phyloP scores from a whole-genome alignment of 163 green algal genomes.

The Trebouxiophyceae sp. region DNA sequence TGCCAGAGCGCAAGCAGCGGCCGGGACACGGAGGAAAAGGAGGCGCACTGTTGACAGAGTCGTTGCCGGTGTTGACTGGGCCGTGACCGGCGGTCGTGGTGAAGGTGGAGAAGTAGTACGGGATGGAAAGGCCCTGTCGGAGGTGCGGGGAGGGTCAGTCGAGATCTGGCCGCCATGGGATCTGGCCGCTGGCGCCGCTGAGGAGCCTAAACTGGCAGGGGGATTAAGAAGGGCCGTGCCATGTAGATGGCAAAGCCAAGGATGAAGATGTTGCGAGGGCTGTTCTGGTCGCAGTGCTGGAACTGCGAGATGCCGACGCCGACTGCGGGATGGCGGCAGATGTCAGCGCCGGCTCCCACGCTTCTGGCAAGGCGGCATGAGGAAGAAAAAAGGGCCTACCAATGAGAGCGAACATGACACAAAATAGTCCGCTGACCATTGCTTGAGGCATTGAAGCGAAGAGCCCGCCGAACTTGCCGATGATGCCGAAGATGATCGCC shows the following conservation, averaged over 20 bases:
- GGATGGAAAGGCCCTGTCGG: constrained; percentile 41
- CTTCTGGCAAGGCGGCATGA: not conserved
- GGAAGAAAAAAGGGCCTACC: not conserved
- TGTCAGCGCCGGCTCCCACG: not conserved
- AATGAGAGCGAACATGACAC: constrained; percentile 40
- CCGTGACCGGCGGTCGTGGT: constrained; percentile 14
- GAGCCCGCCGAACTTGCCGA: constrained; percentile 68
- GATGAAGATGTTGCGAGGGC: constrained; percentile 63
- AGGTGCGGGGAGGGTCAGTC: no score
- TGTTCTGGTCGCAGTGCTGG: constrained; percentile 47
- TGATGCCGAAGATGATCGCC: constrained; percentile 36
- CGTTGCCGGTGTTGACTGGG: constrained; percentile 40
- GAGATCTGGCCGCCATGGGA: no score
- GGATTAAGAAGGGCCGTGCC: no score
- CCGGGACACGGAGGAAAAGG: not conserved
- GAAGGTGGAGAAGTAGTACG: constrained; percentile 45
- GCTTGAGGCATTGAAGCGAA: constrained; percentile 55
- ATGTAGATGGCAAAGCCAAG: constrained; percentile 57
- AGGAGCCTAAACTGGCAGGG: no score
- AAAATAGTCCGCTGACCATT: constrained; percentile 48
- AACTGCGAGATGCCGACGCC: constrained; percentile 45
- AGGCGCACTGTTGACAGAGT: constrained; percentile 34
- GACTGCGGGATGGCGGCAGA: not conserved
- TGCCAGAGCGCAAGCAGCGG: no score
- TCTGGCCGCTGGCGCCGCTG: no score